These are phyloP conservation scores for Ophiocordyceps unilateralis DNA, from an alignment of 2,329 filamentous ascomycete genomes.

Conservation along the genomic window DNA sequence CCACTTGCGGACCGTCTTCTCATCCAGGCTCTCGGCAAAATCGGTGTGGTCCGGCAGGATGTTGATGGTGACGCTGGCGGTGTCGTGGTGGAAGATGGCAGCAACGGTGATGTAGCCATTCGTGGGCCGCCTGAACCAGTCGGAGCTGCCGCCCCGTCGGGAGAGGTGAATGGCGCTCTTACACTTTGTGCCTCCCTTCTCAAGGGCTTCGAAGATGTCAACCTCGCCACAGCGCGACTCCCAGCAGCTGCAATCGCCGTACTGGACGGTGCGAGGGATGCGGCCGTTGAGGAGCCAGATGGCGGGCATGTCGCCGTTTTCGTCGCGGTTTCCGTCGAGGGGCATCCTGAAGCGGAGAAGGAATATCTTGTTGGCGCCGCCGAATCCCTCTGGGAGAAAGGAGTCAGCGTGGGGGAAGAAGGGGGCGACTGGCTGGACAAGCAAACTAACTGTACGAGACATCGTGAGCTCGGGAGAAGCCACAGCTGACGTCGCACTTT, in stretches of 20 bases:
- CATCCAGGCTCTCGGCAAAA: constrained; percentile 21
- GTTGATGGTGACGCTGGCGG: constrained; percentile 37
- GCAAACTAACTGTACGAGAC: constrained; percentile 27
- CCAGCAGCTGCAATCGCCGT: constrained; percentile 60
- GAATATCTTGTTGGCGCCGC: constrained; percentile 53
- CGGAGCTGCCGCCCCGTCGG: constrained; percentile 44
- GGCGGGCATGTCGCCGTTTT: constrained; percentile 51
- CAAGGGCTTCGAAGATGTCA: constrained; percentile 58
- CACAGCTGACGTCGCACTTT: constrained; percentile 24
- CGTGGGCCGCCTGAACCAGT: constrained; percentile 54
- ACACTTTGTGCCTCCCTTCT: constrained; percentile 43
- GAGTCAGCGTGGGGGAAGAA: neutral
- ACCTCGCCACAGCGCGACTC: constrained; percentile 51
- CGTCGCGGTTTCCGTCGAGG: constrained; percentile 29
- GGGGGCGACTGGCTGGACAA: too few species aligned
- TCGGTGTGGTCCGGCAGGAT: constrained; percentile 23
- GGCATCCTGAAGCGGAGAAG: constrained; percentile 62
- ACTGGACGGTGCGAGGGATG: constrained; percentile 55
- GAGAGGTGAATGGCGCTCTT: constrained; percentile 56
- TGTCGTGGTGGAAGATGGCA: constrained; percentile 38
- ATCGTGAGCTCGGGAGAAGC: constrained; percentile 23
- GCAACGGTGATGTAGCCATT: constrained; percentile 43
- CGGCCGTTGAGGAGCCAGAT: constrained; percentile 61
- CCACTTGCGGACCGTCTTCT: constrained; percentile 19
- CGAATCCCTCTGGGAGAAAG: constrained; percentile 43